Evolutionary conservation across 345 rosid genomes (phyloP).

Genomic region (Salix brachista): DNA sequence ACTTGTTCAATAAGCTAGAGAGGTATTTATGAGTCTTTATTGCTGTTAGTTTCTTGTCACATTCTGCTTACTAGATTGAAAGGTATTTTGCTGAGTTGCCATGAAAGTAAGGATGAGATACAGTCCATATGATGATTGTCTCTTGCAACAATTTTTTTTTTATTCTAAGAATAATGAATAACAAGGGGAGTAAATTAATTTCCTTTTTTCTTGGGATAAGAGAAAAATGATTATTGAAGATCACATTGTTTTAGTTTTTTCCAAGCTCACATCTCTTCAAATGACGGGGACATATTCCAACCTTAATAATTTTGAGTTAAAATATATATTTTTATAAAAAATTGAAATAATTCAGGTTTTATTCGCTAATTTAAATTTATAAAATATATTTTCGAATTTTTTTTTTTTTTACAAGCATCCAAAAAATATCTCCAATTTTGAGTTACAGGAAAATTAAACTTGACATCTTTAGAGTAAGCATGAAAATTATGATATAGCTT

Average conservation of each 20-base stretch:
- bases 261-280: background rate
- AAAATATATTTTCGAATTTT: too few species aligned
- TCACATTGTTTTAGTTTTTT: background rate
- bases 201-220: too few species aligned
- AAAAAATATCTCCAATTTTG: background rate
- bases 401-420: accelerated
- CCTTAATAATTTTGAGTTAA: too few species aligned
- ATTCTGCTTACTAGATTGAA: slow-evolving; percentile 28
- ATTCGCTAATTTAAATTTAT: accelerated
- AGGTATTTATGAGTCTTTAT: slow-evolving; percentile 43
- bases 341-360: accelerated
- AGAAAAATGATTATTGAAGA: too few species aligned
- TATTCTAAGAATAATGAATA: background rate
- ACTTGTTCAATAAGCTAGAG: slow-evolving; percentile 10
- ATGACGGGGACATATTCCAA: background rate
- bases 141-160: too few species aligned
- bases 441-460: background rate
- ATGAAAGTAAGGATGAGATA: background rate
- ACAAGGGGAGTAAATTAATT: background rate
- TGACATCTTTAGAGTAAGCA: too few species aligned
- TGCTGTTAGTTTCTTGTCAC: slow-evolving; percentile 53
- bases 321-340: too few species aligned
- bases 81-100: background rate
- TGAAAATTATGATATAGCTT: too few species aligned
- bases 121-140: too few species aligned